Base-by-base conservation (phyloP, 129 eudicot species). In the Flaveria robusta region DNA sequence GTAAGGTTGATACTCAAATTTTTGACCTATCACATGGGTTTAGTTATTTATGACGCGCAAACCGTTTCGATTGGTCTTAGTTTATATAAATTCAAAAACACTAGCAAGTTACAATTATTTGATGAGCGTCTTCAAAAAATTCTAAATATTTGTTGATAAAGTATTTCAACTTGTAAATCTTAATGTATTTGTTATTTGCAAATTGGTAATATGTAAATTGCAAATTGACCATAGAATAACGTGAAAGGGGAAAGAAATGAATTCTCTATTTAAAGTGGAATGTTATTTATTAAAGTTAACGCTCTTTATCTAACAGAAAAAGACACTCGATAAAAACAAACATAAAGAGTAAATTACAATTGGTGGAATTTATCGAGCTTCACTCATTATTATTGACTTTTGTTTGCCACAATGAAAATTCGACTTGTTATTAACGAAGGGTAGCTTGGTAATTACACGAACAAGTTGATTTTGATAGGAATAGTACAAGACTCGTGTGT, bases 171-270 rank as follows among this genome's bases (percentile, higher is more conserved):
- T 52, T 66, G 74, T 14, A 51, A 66, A 51, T 50, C 5, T 15
- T 13, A 52, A 13, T 18, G 26, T 2, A 13, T 37, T 22, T 66
- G 52, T 76, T 46, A 66, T 20, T 20, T 37, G 68, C 74, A 77
- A 77, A 52, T 67, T 24, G 74, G 51, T 42, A 18, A 52, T 66
- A 76, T 14, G 52, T 19, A 34, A 37, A 66, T 62, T 7, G 16
- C 67, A 77, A 77, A 22, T 77, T 77, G 81, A 66, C 67, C 74
- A 41, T 41, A 51, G 46, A 55, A 67, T 67, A 77, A 52, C 39
- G 67, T 42, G 22, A 67, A 76, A 16, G 81, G 56, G 19, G 27
- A 19, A 66, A 51, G 12, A 34, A 67, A 54, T 11, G 14, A 24
- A 15, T 50, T 37, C 1, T 66, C 22, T 64, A 43, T 18, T 19